Percentiles rank a stretch among this genome's conserved stretches.
These are phyloP conservation scores for Spergularia azorica DNA, from an alignment of 179 eudicot genomes.

Conservation along the genomic window DNA sequence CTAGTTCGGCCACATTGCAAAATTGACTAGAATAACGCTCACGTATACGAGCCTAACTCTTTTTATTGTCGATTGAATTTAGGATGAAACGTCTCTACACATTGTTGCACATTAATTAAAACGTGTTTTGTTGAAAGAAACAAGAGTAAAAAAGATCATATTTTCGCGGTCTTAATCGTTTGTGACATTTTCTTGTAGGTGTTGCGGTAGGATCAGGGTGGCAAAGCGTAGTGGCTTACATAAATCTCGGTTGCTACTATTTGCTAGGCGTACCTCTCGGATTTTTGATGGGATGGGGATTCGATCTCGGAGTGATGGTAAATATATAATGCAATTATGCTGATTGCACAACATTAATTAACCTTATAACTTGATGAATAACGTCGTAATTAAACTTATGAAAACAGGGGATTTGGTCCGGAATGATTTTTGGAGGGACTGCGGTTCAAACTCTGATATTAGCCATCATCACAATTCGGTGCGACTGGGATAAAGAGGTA, in stretches of 20 bases:
- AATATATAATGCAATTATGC: neutral
- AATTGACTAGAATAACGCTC: too few species aligned
- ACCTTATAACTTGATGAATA: neutral
- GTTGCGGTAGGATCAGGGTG: slow-evolving; percentile 58
- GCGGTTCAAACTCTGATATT: slow-evolving; percentile 38
- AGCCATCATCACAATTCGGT: slow-evolving; percentile 35
- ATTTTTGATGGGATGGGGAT: slow-evolving; percentile 43
- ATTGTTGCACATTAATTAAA: too few species aligned
- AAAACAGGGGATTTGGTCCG: slow-evolving; percentile 43
- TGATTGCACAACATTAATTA: too few species aligned
- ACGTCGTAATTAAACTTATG: too few species aligned
- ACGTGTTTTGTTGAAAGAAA: too few species aligned
- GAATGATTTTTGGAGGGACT: slow-evolving; percentile 51
- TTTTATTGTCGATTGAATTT: too few species aligned
- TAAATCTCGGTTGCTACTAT: slow-evolving; percentile 45
- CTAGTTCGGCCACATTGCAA: too few species aligned
- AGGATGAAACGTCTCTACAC: too few species aligned
- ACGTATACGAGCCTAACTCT: too few species aligned
- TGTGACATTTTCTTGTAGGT: slow-evolving; percentile 23
- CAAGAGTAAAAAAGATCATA: too few species aligned
- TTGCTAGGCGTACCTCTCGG: slow-evolving; percentile 45
- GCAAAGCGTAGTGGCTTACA: slow-evolving; percentile 47
- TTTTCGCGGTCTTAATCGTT: neutral
- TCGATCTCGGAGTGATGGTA: slow-evolving; percentile 49
- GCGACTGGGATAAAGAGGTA: slow-evolving; percentile 56